A percentile compares a stretch with the other conserved stretches of the same genome.
Conservation (phyloP, 2,329 filamentous ascomycete genomes). For the Alternaria arborescens region DNA sequence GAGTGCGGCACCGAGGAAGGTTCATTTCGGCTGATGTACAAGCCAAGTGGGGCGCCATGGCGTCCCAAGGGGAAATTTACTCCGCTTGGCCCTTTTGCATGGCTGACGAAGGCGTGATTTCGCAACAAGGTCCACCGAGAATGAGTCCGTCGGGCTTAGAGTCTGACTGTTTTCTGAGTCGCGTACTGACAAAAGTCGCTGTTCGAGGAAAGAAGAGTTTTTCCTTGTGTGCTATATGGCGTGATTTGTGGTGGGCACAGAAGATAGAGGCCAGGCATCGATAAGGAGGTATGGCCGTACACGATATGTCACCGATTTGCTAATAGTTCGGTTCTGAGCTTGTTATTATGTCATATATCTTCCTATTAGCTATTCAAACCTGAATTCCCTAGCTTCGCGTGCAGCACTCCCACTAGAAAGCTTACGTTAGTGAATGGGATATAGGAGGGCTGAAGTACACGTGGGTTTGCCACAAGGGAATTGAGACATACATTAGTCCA, state of each 20-base stretch:
- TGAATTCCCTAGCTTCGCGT: background rate
- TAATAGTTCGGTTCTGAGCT: no score
- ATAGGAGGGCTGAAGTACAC: background rate
- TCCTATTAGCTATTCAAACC: background rate
- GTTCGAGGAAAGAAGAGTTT: no score
- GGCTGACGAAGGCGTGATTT: background rate
- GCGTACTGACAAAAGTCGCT: no score
- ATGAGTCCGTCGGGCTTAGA: background rate
- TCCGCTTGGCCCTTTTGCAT: background rate
- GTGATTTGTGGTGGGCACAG: no score
- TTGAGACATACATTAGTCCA: background rate
- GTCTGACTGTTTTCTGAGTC: background rate
- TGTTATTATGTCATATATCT: background rate
- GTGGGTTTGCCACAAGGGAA: no score
- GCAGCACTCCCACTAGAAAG: background rate
- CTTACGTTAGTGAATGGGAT: background rate
- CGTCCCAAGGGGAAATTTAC: background rate
- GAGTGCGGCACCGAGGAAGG: no score
- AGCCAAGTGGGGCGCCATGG: background rate
- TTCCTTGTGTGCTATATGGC: no score
- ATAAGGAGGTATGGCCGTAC: no score
- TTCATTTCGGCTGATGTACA: background rate
- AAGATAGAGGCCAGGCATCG: no score
- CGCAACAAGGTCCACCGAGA: background rate
- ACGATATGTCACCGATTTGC: background rate